Evolutionary conservation across 352 stramenopile genomes (phyloP).

Genomic region (Plasmopara viticola): DNA sequence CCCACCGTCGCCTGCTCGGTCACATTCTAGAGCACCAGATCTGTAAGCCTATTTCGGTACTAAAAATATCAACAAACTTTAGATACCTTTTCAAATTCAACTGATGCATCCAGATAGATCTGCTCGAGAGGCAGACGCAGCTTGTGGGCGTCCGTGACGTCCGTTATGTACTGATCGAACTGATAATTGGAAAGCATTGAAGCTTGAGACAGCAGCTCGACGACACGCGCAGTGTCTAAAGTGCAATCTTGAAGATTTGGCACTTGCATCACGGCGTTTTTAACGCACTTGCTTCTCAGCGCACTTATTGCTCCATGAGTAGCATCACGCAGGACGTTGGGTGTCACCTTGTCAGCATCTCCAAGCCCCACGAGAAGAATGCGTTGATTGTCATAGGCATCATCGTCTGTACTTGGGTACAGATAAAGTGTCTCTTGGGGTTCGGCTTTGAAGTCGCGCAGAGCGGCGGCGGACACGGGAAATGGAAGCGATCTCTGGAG

Average conservation of each 20-base stretch:
- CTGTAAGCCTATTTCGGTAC: slow-evolving; percentile 1
- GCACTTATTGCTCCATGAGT: slow-evolving; percentile 54
- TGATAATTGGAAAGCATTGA: slow-evolving; percentile 85
- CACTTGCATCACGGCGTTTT: slow-evolving; percentile 49
- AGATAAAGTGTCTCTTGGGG: slow-evolving; percentile 64
- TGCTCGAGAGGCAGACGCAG: slow-evolving; percentile 56
- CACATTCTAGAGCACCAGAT: slow-evolving; percentile 32
- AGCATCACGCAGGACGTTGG: slow-evolving; percentile 55
- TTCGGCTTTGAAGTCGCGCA: slow-evolving; percentile 63
- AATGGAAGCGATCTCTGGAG: slow-evolving; percentile 54
- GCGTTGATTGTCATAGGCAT: slow-evolving; percentile 32
- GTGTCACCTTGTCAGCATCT: slow-evolving; percentile 53
- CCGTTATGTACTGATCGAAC: slow-evolving; percentile 77
- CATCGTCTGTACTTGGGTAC: slow-evolving; percentile 49
- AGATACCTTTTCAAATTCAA: slow-evolving; percentile 51
- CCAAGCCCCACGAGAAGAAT: slow-evolving; percentile 75
- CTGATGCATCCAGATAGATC: slow-evolving; percentile 50
- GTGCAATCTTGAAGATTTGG: slow-evolving; percentile 27
- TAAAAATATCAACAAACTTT: neutral
- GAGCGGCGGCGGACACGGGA: slow-evolving; percentile 47
- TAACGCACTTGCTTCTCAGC: slow-evolving; percentile 45
- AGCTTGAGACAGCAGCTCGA: slow-evolving; percentile 65
- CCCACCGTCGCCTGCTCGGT: slow-evolving; percentile 56
- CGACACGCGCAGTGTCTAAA: slow-evolving; percentile 36
- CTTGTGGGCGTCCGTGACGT: slow-evolving; percentile 48